Percentiles rank a stretch among this genome's conserved stretches.
phyloP scores from a whole-genome alignment of 495 filamentous ascomycete species.

The Cercophora newfieldiana region DNA sequence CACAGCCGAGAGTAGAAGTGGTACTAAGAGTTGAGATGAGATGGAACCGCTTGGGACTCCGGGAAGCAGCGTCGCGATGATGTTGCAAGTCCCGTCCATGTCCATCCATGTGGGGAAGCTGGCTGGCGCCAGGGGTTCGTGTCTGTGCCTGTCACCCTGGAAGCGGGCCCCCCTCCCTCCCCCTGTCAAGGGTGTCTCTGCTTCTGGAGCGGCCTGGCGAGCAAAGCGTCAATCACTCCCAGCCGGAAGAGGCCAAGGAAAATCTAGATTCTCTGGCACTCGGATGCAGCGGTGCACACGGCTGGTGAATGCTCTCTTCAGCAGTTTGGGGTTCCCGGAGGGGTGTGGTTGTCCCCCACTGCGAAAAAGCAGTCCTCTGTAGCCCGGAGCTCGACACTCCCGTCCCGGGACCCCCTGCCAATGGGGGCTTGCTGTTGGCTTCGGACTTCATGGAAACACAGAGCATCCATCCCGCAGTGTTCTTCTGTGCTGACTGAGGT shows the following conservation, averaged over 20 bases:
- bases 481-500: not conserved
- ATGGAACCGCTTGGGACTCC: not conserved
- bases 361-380: too few species aligned
- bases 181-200: slow-evolving; percentile 3
- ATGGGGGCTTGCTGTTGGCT: not conserved
- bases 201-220: not conserved
- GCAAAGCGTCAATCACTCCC: slow-evolving; percentile 17
- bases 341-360: not conserved
- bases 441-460: not conserved
- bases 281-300: slow-evolving; percentile 13
- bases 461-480: not conserved
- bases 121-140: not conserved
- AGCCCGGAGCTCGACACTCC: not conserved
- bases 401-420: not conserved
- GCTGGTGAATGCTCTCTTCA: not conserved
- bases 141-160: not conserved
- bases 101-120: slow-evolving; percentile 12
- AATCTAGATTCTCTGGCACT: slow-evolving; percentile 23
- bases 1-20: not conserved
- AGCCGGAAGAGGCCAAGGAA: slow-evolving; percentile 19
- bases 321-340: not conserved
- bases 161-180: slow-evolving; percentile 13
- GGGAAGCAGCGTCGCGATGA: slow-evolving; percentile 6
- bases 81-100: not conserved
- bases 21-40: not conserved